phyloP scores from a whole-genome alignment of 495 filamentous ascomycete species.

The Neurospora sp. region DNA sequence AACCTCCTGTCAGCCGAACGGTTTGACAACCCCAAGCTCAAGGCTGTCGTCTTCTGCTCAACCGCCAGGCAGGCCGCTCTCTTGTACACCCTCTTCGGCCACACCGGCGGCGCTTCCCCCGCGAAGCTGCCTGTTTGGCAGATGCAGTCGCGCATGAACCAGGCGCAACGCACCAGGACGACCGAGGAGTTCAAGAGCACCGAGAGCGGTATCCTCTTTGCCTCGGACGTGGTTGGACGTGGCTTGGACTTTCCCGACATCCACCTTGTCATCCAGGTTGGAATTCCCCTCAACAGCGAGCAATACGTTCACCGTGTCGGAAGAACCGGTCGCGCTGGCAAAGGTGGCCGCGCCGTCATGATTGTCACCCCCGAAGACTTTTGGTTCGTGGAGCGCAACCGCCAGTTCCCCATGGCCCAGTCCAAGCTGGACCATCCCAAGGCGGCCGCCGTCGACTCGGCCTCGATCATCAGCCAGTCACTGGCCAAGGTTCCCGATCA shows the following conservation, averaged over 20 bases:
- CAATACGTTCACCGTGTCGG: conserved; percentile 89
- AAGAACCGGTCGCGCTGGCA: conserved; percentile 79
- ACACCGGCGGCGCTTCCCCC: conserved; percentile 71
- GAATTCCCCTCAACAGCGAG: conserved; percentile 64
- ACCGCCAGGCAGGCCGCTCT: conserved; percentile 97
- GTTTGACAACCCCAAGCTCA: conserved; percentile 61
- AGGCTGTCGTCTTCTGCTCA: conserved; percentile 96
- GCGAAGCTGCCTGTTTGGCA: conserved; percentile 81
- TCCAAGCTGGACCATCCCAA: conserved; percentile 12
- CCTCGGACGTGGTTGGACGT: conserved; percentile 82
- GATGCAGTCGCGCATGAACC: conserved; percentile 52
- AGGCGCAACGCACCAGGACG: conserved; percentile 65
- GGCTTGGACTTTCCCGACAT: conserved; percentile 75
- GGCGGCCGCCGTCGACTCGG: conserved; percentile 11
- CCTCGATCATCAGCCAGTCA: conserved; percentile 13
- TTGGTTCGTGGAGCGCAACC: conserved; percentile 29
- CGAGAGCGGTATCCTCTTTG: conserved; percentile 71
- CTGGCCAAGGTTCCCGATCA: conserved; percentile 15
- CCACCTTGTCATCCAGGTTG: conserved; percentile 80
- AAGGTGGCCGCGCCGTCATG: conserved; percentile 72
- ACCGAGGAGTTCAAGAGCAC: conserved; percentile 78
- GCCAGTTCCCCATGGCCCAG: conserved; percentile 22
- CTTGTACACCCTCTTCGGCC: conserved; percentile 51
- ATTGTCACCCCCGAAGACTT: conserved; percentile 79
- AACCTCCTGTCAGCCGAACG: conserved; percentile 82